These are phyloP conservation scores for Linanthus parryae DNA, from an alignment of 148 eudicot species.

Conservation along the genomic window DNA sequence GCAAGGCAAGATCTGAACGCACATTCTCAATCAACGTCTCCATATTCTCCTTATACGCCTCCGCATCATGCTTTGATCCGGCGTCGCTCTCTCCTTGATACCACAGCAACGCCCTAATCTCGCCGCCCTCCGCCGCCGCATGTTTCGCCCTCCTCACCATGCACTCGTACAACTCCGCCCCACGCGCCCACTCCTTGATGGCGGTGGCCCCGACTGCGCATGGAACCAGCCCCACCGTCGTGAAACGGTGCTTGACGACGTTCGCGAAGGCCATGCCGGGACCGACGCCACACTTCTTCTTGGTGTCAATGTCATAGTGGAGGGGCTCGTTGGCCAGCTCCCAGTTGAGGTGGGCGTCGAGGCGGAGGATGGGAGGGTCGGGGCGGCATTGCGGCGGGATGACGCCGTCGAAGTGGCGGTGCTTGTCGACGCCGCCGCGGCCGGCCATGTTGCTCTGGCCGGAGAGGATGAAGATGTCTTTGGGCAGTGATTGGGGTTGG, in stretches of 20 bases:
- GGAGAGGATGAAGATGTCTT: slow-evolving; percentile 54
- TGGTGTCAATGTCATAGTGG: slow-evolving; percentile 65
- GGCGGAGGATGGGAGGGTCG: slow-evolving; percentile 51
- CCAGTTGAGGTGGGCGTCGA: slow-evolving; percentile 50
- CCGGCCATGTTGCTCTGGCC: slow-evolving; percentile 98
- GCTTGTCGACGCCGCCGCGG: slow-evolving; percentile 54
- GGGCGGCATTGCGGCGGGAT: slow-evolving; percentile 57
- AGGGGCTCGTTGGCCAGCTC: slow-evolving; percentile 64
- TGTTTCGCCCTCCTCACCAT: slow-evolving; percentile 56
- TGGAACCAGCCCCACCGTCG: slow-evolving; percentile 51
- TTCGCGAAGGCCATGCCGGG: slow-evolving; percentile 89
- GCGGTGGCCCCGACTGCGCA: slow-evolving; percentile 86
- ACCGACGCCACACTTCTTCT: slow-evolving; percentile 69
- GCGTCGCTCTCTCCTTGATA: slow-evolving; percentile 87
- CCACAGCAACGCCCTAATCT: slow-evolving; percentile 75
- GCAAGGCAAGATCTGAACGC: slow-evolving; percentile 55
- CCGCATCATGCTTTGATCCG: slow-evolving; percentile 29
- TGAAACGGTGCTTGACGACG: slow-evolving; percentile 33
- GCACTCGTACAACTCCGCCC: slow-evolving; percentile 46
- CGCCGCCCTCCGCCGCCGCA: slow-evolving; percentile 26
- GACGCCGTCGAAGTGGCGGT: slow-evolving; percentile 57
- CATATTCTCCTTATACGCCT: slow-evolving; percentile 43
- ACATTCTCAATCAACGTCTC: slow-evolving; percentile 42
- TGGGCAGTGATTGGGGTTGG: slow-evolving; percentile 7
- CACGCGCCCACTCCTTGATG: slow-evolving; percentile 75